phyloP scores from a whole-genome alignment of 1,284 basidiomycete genomes.

The Leccinum cinnamomeum region DNA sequence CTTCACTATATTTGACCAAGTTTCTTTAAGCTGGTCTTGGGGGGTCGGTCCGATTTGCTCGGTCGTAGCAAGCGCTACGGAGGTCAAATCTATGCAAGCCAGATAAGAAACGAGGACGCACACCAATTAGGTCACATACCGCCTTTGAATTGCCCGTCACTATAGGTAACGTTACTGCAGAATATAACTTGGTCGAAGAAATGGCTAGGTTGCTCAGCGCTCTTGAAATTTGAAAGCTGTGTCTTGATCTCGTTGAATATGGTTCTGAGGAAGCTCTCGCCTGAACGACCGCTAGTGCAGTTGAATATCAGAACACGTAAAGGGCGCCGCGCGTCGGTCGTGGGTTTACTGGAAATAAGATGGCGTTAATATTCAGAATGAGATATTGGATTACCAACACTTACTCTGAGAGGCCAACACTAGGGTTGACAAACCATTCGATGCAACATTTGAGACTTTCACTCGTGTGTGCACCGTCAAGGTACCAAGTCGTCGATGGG shows the following conservation, averaged over 20 bases:
- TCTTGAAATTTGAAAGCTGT: constrained; percentile 45
- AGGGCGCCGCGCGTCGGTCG: constrained; percentile 20
- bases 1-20: constrained; percentile 70
- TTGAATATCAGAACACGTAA: constrained; percentile 87
- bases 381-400: constrained; percentile 17
- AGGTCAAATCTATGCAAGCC: constrained; percentile 63
- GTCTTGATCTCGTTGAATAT: constrained; percentile 52
- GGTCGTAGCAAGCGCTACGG: constrained; percentile 60
- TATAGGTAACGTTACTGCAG: constrained; percentile 95
- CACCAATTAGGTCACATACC: constrained; percentile 51
- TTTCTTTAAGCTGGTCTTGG: constrained; percentile 74
- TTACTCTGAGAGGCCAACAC: constrained; percentile 43
- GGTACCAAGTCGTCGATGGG: constrained; percentile 71
- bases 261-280: constrained; percentile 65
- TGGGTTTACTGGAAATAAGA: constrained; percentile 2
- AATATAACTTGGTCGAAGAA: constrained; percentile 91
- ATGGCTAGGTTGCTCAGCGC: constrained; percentile 37
- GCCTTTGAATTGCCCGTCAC: constrained; percentile 85
- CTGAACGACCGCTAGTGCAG: constrained; percentile 90
- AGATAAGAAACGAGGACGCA: neutral
- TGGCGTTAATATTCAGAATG: constrained; percentile 6
- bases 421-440: constrained; percentile 77
- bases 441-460: constrained; percentile 89
- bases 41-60: constrained; percentile 70
- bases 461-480: constrained; percentile 95